Base-by-base conservation (phyloP, 2,329 filamentous ascomycete genomes). In the Xylaria sp. region DNA sequence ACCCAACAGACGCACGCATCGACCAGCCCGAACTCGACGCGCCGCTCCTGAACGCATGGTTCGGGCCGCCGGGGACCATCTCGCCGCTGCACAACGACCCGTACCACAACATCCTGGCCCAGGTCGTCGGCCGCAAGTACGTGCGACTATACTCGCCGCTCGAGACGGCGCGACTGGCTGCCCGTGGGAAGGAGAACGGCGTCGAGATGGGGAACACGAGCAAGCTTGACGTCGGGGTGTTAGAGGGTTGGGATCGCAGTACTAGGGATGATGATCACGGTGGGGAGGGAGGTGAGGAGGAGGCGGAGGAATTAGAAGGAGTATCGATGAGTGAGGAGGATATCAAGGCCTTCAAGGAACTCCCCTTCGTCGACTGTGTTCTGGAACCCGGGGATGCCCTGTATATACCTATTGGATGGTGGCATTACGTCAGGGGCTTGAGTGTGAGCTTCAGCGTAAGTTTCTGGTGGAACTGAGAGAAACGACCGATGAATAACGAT, bases 201-300 rank as follows among this genome's bases (percentile, higher is more conserved):
- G 89, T 98, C 24, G 91, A 97, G 78, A 98, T 98, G 94, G 90
- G 89, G 21, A 99, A 99, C 77, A 98, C 95, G 1, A 97, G 93
- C 61, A 77, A 82, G 47, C 82, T 97, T 11, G 95, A 98, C 76
- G 80, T 98, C 0, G 92, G 91, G 1, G 84, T 89, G 32, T 78
- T 93, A 56, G 86, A 93, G 79, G 88, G 86, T 0, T 86, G 84
- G 87, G 88, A 90, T 73, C 32, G n/a, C 7, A 74, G 64, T 27
- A 14, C 30, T 3, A 64, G 61, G 3, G n/a, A 55, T 12, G 53
- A 51, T 1, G 69, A 42, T 11, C 71, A 64, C 2, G 63, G 65
- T 14, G 59, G 69, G 19, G 72, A 71, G 34, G 57, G 73, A 62
- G 63, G 72, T 11, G 57, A 30, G 32, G 24, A 27, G 4, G 24